Conservation (phyloP, 148 eudicot species). For the Silene uniflora region DNA sequence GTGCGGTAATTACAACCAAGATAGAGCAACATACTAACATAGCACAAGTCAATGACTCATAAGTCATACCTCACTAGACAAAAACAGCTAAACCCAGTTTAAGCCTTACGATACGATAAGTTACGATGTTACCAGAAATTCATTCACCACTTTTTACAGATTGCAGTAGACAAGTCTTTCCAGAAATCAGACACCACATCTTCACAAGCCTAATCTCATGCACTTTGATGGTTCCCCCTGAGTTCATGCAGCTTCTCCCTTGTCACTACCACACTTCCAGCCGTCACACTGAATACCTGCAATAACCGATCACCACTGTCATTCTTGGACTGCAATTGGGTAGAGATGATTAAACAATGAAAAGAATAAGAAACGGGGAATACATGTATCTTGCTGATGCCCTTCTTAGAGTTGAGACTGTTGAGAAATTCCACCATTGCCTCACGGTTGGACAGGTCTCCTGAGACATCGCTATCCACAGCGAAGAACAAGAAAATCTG, state of each 20-base stretch:
- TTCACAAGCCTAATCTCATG: background rate
- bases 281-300: background rate
- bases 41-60: no score
- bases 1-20: no score
- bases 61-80: no score
- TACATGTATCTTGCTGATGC: no score
- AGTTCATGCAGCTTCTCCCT: constrained; percentile 8
- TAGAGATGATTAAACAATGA: background rate
- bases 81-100: no score
- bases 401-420: no score
- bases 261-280: background rate
- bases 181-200: no score
- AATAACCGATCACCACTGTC: background rate
- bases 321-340: background rate
- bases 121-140: background rate
- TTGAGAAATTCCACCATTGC: constrained; percentile 9
- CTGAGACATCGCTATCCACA: constrained; percentile 7
- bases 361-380: background rate
- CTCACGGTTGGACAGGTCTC: constrained; percentile 13
- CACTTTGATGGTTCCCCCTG: background rate
- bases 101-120: background rate
- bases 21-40: no score
- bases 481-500: constrained; percentile 16
- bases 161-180: background rate
- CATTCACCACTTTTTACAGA: background rate